Base-by-base conservation (phyloP, 2,329 filamentous ascomycete species). In the Zelopaecilomyces penicillatus region DNA sequence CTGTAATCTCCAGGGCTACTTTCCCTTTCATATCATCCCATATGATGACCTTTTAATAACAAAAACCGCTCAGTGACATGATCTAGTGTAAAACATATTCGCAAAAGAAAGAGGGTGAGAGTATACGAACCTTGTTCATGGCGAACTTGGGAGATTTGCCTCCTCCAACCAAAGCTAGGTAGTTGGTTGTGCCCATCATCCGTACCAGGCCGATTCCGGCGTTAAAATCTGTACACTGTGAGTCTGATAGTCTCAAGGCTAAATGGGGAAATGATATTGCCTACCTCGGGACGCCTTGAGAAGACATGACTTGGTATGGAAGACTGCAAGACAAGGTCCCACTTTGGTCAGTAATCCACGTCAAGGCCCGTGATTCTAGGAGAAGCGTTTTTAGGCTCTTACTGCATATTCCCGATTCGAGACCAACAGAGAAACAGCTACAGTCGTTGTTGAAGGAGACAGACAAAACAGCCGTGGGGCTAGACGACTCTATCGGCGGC, bases 11-110 rank as follows among this genome's bases (percentile, higher is more conserved):
- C 10, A 87, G 74, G 6, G 83, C 80, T 6, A 72, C 65, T 52
- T 83, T 85, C 50, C 84, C 80, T 53, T 85, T 86, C 49, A 80
- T 75, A 57, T 95, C 88, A 63, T 98, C 90, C 90, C 90, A 97
- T 55, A 97, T 86, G 52, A 94, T 82, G 40, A 90, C 76, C 79
- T 83, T 19, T 19, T 19, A 19, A 19, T 19, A 19, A 19, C 19
- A 19, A 12, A 34, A 12, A 34, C 12, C 12, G 32, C 9, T 34
- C 19, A 19, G 19, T 19, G 19, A 19, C 19, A 19, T 19, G 19
- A 19, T 19, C 19, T 34, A 34, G 32, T 12, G 12, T 34, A 34
- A 12, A 34, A 12, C 32, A 12, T 34, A 34, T 34, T 9, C 12
- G 2, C 32, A 9, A 12, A 34, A 34, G 12, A 12, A 12, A 9